phyloP scores from a whole-genome alignment of 164 flowering plant genomes.

The Dillenia turbinata region DNA sequence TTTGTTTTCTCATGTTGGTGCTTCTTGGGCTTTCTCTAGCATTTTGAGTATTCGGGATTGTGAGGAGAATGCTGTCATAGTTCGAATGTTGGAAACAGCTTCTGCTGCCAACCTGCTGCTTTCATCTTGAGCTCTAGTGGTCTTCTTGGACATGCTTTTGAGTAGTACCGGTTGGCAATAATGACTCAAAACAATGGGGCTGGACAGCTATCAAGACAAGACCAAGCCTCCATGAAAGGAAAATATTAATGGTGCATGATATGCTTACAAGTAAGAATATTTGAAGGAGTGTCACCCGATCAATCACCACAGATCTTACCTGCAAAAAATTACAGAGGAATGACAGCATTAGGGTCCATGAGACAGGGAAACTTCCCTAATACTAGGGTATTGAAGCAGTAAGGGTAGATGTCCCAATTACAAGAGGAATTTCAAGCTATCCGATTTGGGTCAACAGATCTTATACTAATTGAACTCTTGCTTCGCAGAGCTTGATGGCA shows the following conservation, averaged over 20 bases:
- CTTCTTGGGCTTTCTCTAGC: constrained; percentile 63
- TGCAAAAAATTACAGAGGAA: constrained; percentile 12
- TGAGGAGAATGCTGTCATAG: constrained; percentile 74
- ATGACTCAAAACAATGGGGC: constrained; percentile 60
- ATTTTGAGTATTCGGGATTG: constrained; percentile 61
- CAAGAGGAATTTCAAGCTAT: too few species aligned
- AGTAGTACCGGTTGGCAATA: constrained; percentile 51
- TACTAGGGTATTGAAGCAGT: not conserved
- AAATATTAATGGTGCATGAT: constrained; percentile 70
- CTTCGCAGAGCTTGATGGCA: too few species aligned
- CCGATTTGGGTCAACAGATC: too few species aligned
- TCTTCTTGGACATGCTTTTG: constrained; percentile 58
- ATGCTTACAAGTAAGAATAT: constrained; percentile 57
- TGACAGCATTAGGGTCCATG: not conserved
- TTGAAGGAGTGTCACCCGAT: constrained; percentile 66
- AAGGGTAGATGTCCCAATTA: too few species aligned
- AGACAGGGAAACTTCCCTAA: too few species aligned
- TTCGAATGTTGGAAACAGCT: constrained; percentile 74
- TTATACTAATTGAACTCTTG: too few species aligned
- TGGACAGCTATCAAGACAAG: constrained; percentile 84
- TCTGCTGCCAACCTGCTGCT: constrained; percentile 84
- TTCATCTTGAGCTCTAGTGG: constrained; percentile 62
- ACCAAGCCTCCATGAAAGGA: constrained; percentile 71
- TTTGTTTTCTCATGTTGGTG: constrained; percentile 49
- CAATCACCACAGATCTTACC: constrained; percentile 83